A percentile compares a stretch with the other conserved stretches of the same genome.
phyloP scores from a whole-genome alignment of 768 basidiomycete species.

The Gelatoporia subvermispora region DNA sequence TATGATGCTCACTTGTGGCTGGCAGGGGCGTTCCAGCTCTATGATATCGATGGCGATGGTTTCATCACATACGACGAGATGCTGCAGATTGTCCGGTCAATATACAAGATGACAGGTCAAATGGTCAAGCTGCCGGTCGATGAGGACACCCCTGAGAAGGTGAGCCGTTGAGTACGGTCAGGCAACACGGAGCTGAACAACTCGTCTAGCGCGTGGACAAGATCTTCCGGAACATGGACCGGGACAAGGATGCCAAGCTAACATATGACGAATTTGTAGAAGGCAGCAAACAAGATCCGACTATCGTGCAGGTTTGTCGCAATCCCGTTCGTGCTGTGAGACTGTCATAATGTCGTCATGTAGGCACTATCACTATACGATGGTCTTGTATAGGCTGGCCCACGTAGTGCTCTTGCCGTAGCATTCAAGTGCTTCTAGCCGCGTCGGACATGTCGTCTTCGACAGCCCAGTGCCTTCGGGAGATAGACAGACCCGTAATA shows the following conservation, averaged over 20 bases:
- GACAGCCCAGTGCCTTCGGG: too few relatives aligned
- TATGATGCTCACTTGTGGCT: background rate
- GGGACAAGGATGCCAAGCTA: conserved; percentile 87
- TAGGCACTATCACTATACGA: conserved; percentile 95
- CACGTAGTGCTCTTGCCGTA: background rate
- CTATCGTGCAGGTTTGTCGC: conserved; percentile 84
- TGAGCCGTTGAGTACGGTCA: conserved; percentile 19
- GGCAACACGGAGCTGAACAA: background rate
- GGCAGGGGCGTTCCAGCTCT: conserved; percentile 98
- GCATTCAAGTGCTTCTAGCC: background rate
- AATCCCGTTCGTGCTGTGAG: background rate
- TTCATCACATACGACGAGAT: conserved; percentile 98
- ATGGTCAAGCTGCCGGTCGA: conserved; percentile 99
- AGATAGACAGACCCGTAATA: too few relatives aligned
- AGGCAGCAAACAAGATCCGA: conserved; percentile 97
- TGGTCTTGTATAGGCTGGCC: conserved; percentile 65
- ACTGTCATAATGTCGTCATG: conserved; percentile 4
- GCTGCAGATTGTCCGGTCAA: conserved; percentile 95
- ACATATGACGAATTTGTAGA: conserved; percentile 98
- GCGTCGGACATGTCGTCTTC: too few relatives aligned
- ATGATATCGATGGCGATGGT: conserved; percentile 98
- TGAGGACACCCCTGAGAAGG: conserved; percentile 99
- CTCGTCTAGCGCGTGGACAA: conserved; percentile 87
- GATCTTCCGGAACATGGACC: conserved; percentile 97
- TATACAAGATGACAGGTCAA: conserved; percentile 99